Percentiles rank a stretch among this genome's conserved stretches.
Evolutionary conservation across 2,329 filamentous ascomycete species (phyloP).

Genomic region (Talaromyces funiculosus): DNA sequence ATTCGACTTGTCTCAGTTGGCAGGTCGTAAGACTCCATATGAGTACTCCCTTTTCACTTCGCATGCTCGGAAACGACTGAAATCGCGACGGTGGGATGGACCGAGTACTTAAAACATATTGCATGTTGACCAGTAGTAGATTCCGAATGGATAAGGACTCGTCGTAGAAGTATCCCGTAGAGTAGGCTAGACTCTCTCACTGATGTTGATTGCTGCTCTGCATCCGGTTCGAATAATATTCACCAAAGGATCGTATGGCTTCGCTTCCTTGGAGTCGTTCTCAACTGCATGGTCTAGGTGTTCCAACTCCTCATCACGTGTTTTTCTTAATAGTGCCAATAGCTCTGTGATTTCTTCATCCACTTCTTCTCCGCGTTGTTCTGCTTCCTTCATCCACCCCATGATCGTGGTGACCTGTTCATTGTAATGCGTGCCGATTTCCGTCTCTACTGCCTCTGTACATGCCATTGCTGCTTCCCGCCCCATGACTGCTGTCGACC

Average conservation of each 20-base stretch:
- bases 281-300: conserved; percentile 93
- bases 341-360: conserved; percentile 71
- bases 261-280: conserved; percentile 84
- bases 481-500: conserved; percentile 82
- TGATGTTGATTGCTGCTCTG: conserved; percentile 87
- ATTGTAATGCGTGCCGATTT: conserved; percentile 96
- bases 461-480: conserved; percentile 97
- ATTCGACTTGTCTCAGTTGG: background rate
- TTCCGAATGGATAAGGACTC: background rate
- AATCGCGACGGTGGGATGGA: background rate
- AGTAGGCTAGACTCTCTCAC: conserved; percentile 37
- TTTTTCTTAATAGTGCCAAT: conserved; percentile 68
- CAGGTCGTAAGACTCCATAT: background rate
- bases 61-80: background rate
- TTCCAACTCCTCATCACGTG: conserved; percentile 93
- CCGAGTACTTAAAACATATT: background rate
- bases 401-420: conserved; percentile 77
- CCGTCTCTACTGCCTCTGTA: conserved; percentile 96
- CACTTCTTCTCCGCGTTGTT: conserved; percentile 70
- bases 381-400: conserved; percentile 72
- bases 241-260: conserved; percentile 83
- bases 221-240: conserved; percentile 86
- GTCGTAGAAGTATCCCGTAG: background rate
- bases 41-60: background rate
- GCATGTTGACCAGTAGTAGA: background rate